Evolutionary conservation across 2,329 filamentous ascomycete species (phyloP), one percentile per base, ranked within the genome.

Genomic region (Fusarium solani-melongenae): DNA sequence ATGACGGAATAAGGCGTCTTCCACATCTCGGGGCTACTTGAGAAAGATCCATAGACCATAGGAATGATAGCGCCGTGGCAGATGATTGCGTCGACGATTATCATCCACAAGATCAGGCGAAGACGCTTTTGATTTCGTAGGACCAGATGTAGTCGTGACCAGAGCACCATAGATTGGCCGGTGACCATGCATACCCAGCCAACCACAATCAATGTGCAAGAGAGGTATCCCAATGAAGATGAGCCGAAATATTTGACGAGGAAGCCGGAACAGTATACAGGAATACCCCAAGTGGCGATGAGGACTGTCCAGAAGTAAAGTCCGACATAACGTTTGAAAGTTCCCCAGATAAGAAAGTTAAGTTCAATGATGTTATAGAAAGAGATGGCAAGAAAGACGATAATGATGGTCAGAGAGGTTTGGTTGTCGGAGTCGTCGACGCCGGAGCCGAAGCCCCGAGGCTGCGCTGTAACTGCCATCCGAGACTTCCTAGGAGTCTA

Each of bases 91-190:
- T 91, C 86, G 68, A 84, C 74, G 46, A 90, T 84, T 66, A 92
- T 92, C 86, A 92, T 90, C 62, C 77, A 83, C 0, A 91, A 81
- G 0, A 90, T 86, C 9, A 83, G 82, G 5, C 83, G 84, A 0
- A 92, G 82, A 4, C 86, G 79, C 3, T 79, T 79, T 8, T 84
- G 62, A 82, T 89, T 87, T 15, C 85, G 85, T 3, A 90, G 81
- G 11, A 92, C 84, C 1, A 92, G 83, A 76, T 92, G 89, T 1
- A 92, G 84, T 10, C 90, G 85, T 1, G 89, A 92, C 82, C 89
- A 92, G 1, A 92, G 82, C 1, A 92, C 90, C 17, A 91, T 74
- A 0, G 87, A 87, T 77, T 91, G 89, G 0, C 90, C 90, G 2
- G 89, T 90, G 0, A 92, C 86, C 88, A 92, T 91, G 3, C 71